Base-by-base conservation (phyloP, 192 early-diverging fungal genomes). In the Backusella liffmaniae region DNA sequence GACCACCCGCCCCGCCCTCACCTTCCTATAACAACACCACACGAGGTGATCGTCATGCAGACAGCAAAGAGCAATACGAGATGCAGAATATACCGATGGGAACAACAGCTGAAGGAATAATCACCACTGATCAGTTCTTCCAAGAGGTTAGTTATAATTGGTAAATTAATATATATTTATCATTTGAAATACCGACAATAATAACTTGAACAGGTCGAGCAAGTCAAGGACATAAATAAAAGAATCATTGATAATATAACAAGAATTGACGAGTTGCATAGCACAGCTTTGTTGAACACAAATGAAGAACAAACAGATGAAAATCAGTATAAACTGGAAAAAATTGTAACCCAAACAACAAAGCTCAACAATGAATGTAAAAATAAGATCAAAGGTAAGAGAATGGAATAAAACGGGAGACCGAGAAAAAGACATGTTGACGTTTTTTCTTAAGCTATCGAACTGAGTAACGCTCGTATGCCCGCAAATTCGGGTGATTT, bases 331-430 rank as follows among this genome's bases (percentile, higher is more conserved):
- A 73, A 76, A 36, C 34, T 83, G 34, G 78, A 83, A 37, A 56
- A 59, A 13, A 36, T 83, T 10, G 66, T 77, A 16, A 62, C 70
- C 13, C 56, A 73, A 30, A 83, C 82, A 4, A 74, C 75, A 9
- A 77, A 79, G 44, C 56, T 83, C 16, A 83, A 83, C 59, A 79
- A 79, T 29, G 59, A 80, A 41, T 70, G 82, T 66, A 90, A 90
- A 79, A 84, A 84, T 67, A 82, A 84, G 65, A 87, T 90, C 70
- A 90, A 86, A 76, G 81, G 81, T 82, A 65, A 37, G 16, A 32
- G 18, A 30, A 42, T 9, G 18, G 18, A 26, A 16, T 46, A 70
- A 12, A 70, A 1, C 0, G 42, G 13, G 42, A 16, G 42, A 59
- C 21, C 8, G 8, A 56, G 16, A 23, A 21, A 10, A 15, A 41